Evolutionary conservation across 352 stramenopile species (phyloP).

Genomic region (Pythium myriotylum): DNA sequence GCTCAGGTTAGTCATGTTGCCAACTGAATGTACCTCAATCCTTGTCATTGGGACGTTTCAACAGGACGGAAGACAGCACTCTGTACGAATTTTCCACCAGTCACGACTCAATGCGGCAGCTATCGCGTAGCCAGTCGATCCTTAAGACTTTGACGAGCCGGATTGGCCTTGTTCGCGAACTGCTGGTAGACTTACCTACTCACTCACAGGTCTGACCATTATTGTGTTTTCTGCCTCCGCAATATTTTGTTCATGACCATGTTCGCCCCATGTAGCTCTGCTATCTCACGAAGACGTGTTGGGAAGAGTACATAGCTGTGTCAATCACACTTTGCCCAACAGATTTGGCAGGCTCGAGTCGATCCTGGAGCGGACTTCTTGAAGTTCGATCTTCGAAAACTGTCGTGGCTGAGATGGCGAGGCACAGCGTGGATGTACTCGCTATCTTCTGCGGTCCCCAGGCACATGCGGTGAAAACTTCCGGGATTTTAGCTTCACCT

Average conservation of each 20-base stretch:
- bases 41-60: too few species aligned
- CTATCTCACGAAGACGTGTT: conserved; percentile 65
- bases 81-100: conserved; percentile 20
- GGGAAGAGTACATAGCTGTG: conserved; percentile 51
- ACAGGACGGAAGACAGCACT: conserved; percentile 28
- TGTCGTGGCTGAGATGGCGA: conserved; percentile 48
- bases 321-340: conserved; percentile 44
- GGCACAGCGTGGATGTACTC: conserved; percentile 38
- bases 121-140: conserved; percentile 45
- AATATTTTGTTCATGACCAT: not conserved
- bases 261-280: conserved; percentile 36
- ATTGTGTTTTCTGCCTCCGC: not conserved
- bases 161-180: conserved; percentile 40
- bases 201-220: conserved; percentile 58
- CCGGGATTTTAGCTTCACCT: not conserved
- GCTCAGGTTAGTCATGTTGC: conserved; percentile 3
- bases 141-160: conserved; percentile 36
- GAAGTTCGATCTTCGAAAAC: conserved; percentile 56
- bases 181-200: conserved; percentile 60
- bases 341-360: not conserved
- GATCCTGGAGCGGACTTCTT: conserved; percentile 31
- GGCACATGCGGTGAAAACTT: not conserved
- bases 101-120: not conserved
- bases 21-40: too few species aligned
- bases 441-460: conserved; percentile 39